phyloP scores from a whole-genome alignment of 345 rosid genomes.

The Lepidium sativum region DNA sequence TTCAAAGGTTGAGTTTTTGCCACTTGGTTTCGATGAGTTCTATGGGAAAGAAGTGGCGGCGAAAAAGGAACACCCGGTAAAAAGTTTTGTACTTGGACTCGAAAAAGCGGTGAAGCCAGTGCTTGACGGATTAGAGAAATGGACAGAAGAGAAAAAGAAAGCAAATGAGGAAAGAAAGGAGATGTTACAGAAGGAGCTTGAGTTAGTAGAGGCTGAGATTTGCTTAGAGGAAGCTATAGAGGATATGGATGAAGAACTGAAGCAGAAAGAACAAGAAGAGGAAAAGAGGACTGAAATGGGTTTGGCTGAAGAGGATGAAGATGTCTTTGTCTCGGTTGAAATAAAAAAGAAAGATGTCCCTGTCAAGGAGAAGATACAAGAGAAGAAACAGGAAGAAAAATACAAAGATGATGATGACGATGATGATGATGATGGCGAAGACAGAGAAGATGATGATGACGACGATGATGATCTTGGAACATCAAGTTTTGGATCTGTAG shows the following conservation, averaged over 20 bases:
- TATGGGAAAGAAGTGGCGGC: constrained; percentile 48
- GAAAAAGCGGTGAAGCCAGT: constrained; percentile 48
- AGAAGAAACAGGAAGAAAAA: constrained; percentile 27
- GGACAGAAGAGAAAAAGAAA: constrained; percentile 74
- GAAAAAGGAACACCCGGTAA: constrained; percentile 38
- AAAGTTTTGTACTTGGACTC: constrained; percentile 33
- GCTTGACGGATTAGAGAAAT: constrained; percentile 54
- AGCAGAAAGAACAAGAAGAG: constrained; percentile 58
- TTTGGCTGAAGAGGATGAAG: constrained; percentile 41
- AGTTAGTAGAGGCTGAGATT: constrained; percentile 76
- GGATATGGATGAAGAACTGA: constrained; percentile 73
- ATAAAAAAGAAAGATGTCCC: constrained; percentile 32
- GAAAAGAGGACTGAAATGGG: constrained; percentile 45
- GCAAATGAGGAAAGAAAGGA: constrained; percentile 47
- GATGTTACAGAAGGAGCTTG: constrained; percentile 62
- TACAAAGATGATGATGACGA: constrained; percentile 34
- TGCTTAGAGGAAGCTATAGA: constrained; percentile 82
- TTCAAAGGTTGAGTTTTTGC: constrained; percentile 57
- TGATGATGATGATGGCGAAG: constrained; percentile 22
- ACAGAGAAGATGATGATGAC: constrained; percentile 15
- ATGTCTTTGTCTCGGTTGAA: constrained; percentile 11
- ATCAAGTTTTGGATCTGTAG: constrained; percentile 80
- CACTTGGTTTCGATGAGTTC: constrained; percentile 87
- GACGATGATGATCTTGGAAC: constrained; percentile 33
- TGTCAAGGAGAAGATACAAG: constrained; percentile 18